Evolutionary conservation across 2,329 filamentous ascomycete species (phyloP).

Genomic region (Penicillium sp.): DNA sequence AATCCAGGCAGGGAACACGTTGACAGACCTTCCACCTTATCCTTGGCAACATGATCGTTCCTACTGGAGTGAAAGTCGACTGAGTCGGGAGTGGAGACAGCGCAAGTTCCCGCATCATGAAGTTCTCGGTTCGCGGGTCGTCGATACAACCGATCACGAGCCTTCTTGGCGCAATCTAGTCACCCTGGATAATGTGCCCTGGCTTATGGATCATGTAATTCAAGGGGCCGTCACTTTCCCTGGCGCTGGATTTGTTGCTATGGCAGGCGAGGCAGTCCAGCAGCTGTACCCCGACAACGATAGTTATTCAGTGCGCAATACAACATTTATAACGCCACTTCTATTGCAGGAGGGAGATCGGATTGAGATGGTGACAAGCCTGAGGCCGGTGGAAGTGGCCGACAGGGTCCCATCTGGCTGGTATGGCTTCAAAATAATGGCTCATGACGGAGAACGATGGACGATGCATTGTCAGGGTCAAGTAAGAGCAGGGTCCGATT

Average conservation of each 20-base stretch:
- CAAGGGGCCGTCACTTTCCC: constrained; percentile 23
- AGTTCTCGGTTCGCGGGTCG: constrained; percentile 26
- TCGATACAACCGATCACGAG: constrained; percentile 23
- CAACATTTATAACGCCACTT: constrained; percentile 11
- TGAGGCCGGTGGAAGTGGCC: not conserved
- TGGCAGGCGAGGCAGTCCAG: constrained; percentile 24
- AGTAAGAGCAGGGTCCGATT: not conserved
- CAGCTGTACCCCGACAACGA: constrained; percentile 8
- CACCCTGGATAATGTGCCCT: constrained; percentile 24
- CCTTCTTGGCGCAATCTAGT: constrained; percentile 32
- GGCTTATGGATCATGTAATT: constrained; percentile 33
- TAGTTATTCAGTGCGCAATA: constrained; percentile 14
- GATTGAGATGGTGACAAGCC: not conserved
- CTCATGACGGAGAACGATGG: constrained; percentile 1
- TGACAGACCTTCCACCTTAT: constrained; percentile 25
- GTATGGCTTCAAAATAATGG: constrained; percentile 1
- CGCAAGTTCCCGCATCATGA: constrained; percentile 27
- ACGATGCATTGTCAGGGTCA: constrained; percentile 4
- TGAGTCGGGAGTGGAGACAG: constrained; percentile 19
- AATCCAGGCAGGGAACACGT: not conserved
- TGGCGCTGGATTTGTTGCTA: constrained; percentile 24
- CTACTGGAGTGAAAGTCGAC: constrained; percentile 22
- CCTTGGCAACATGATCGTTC: constrained; percentile 21
- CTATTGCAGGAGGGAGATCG: constrained; percentile 4
- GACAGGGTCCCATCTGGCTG: constrained; percentile 1